Conservation (phyloP, 441 rosid species). For the Geranium incanum region DNA sequence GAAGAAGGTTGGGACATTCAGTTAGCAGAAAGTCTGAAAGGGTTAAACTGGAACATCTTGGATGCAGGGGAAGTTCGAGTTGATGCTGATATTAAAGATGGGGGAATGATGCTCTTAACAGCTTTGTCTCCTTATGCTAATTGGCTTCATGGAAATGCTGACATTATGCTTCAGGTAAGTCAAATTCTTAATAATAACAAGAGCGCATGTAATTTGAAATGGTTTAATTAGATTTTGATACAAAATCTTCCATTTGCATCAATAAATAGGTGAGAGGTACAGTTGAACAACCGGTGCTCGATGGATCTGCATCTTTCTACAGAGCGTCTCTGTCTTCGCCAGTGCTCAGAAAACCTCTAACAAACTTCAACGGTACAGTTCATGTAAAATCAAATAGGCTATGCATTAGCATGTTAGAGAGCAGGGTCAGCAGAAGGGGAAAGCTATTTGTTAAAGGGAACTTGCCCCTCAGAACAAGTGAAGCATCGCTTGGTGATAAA, state of each 20-base stretch:
- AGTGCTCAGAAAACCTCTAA: slow-evolving; percentile 76
- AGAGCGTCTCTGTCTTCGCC: slow-evolving; percentile 92
- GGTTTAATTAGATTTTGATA: slow-evolving; percentile 12
- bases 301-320: slow-evolving; percentile 90
- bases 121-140: slow-evolving; percentile 89
- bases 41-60: slow-evolving; percentile 77
- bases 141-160: slow-evolving; percentile 98
- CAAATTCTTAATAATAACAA: slow-evolving; percentile 7
- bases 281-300: slow-evolving; percentile 87
- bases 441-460: slow-evolving; percentile 82
- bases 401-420: slow-evolving; percentile 72
- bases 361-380: slow-evolving; percentile 88
- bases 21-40: slow-evolving; percentile 83
- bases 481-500: slow-evolving; percentile 65
- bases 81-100: slow-evolving; percentile 97
- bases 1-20: slow-evolving; percentile 94
- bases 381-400: slow-evolving; percentile 87
- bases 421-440: slow-evolving; percentile 91
- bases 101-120: slow-evolving; percentile 95
- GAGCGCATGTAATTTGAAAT: neutral
- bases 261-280: slow-evolving; percentile 87
- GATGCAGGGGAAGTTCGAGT: slow-evolving; percentile 94
- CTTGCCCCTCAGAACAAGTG: slow-evolving; percentile 79
- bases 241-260: slow-evolving; percentile 21
- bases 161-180: slow-evolving; percentile 80